Evolutionary conservation across 768 basidiomycete genomes (phyloP), one percentile per base, ranked within the genome.

Genomic region (Kondoa malvinella): DNA sequence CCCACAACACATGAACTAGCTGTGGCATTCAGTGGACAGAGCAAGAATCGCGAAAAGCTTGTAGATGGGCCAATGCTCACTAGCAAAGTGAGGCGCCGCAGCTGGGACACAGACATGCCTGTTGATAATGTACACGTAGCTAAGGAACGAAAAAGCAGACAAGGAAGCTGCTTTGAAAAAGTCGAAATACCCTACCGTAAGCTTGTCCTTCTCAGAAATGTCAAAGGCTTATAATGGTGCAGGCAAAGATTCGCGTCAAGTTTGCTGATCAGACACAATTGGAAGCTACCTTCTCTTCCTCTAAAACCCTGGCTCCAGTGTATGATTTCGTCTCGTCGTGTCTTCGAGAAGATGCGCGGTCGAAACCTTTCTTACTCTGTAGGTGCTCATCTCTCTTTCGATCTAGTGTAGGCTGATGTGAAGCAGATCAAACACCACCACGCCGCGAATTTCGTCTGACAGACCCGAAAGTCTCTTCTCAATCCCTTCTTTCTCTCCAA

Each of bases 361-460:
- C 85, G 1, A 83, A 83, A 77, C 89, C 89, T 73, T 94, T 91
- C 73, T 81, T 90, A 50, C 80, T 94, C 50, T 92, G 90, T 92
- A 72, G 65, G 85, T 81, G 34, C 25, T 1, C 66, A 17, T 16
- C 59, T 17, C 16, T 26, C 29, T 26, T 63, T 16, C 17, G 31
- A 25, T 59, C 14, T 26, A n/a, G 27, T 32, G n/a, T 2, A 4
- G 17, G 25, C 17, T 33, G 30, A n/a, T 57, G 1, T 4, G 29
- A 3, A 1, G 34, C 67, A 91, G 89, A 87, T 76, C 88, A 91
- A 78, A 79, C 81, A 1, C 89, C 88, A 1, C 91, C 90, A 1
- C 86, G 84, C 73, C 84, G 86, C 30, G 91, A 94, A 66, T 80
- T 89, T 72, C 88, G 85, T 71, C 86, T 88, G 4, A 87, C 87